Base-by-base conservation (phyloP, 495 filamentous ascomycete species). In the Glarea lozoyensis region DNA sequence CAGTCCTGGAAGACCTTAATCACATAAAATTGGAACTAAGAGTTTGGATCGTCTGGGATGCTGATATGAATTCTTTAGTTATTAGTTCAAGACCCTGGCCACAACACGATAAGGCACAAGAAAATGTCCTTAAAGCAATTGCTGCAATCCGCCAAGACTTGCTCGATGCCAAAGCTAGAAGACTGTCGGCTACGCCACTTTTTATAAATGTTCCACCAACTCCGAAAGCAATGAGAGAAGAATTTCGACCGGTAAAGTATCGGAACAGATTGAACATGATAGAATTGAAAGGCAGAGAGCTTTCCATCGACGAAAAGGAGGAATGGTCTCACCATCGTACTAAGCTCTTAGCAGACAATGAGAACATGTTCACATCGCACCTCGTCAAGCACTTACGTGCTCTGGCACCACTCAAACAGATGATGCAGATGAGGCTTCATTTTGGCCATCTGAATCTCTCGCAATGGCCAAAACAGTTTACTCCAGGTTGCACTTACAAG, bases 361-460 rank as follows among this genome's bases (percentile, higher is more conserved):
- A 22, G 10, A 38, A 36, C 10, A 46, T 19, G 13, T 44, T 63
- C n/a, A 36, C 36, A 6, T 3, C 52, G 1, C 43, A 41, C 24
- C 33, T 63, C 13, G 49, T 35, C 15, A 53, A 46, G 18, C 43
- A 37, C 22, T 38, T 64, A 1, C 37, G 47, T 25, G 50, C 44
- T 21, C 50, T 61, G 10, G 45, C 54, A 13, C 37, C 44, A 36
- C 27, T 60, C 19, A 49, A 53, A 6, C 21, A 61, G 12, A 55
- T 65, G 23, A 52, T 78, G 24, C 61, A 63, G 1, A 66, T 86
- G 69, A 66, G 73, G 16, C 64, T 81, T 2, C 62, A 69, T 23
- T 70, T 84, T 32, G 82, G 81, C 0, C 60, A 63, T 0, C 64
- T 77, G 20, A 48, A 68, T 6, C 58, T 84, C 11, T 57, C 60